Base-by-base conservation (phyloP, 1,284 basidiomycete species). In the Schizophyllum amplum region DNA sequence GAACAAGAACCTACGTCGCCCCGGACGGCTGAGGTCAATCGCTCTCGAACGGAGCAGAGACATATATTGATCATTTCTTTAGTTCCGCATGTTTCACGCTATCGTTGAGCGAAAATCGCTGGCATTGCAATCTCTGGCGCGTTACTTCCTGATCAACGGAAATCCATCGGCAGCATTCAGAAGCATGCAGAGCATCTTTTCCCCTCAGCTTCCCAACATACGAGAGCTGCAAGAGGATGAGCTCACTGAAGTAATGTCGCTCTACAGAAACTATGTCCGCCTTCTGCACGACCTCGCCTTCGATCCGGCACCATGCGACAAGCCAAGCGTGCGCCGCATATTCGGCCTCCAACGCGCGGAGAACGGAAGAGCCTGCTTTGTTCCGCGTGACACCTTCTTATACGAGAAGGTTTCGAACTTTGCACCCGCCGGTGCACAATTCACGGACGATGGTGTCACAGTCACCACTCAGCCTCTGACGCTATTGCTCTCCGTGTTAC, bases 31-130 rank as follows among this genome's bases (percentile, higher is more conserved):
- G 13, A 15, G 21, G 48, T 47, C n/a, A n/a, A n/a, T n/a, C n/a
- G n/a, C n/a, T n/a, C n/a, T n/a, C n/a, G n/a, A n/a, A n/a, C n/a
- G n/a, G n/a, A 1, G 51, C 26, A 22, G 27, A 17, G 23, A 13
- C 9, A 47, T 9, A 25, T 52, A 48, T 24, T 25, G 52, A 54
- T 13, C 7, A n/a, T 22, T 5, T 51, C 42, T 20, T 26, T 57
- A 69, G 70, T 59, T 75, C 17, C 56, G 62, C 17, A 78, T 81
- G 77, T 82, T 81, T 61, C 65, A 62, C 26, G 66, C 69, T 1
- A 75, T 81, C 4, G 33, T 20, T 42, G 63, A 2, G 22, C 62
- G 0, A 51, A 60, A n/a, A 63, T 72, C 55, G 24, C 53, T 3
- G 24, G 24, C 58, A 5, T 69, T 80, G 11, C 61, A 64, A 24